These are phyloP conservation scores for Populus hybrid DNA, from an alignment of 441 rosid genomes.

Conservation along the genomic window DNA sequence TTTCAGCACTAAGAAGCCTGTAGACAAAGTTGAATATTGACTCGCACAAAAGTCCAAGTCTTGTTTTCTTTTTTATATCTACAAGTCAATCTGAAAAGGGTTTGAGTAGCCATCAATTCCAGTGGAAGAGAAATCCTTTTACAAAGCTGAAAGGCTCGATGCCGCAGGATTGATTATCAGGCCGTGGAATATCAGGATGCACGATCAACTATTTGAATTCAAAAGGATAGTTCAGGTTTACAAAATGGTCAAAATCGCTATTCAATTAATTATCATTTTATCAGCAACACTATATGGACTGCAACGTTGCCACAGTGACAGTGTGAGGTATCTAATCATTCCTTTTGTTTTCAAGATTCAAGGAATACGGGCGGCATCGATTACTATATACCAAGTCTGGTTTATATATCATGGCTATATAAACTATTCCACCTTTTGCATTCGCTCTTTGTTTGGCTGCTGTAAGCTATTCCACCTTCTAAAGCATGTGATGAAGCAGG, in stretches of 20 bases:
- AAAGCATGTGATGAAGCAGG: conserved; percentile 16
- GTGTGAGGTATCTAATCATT: neutral
- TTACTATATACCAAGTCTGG: too few relatives aligned
- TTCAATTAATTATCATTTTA: neutral
- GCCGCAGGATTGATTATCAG: neutral
- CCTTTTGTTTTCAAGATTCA: neutral
- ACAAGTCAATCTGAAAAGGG: neutral
- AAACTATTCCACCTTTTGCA: conserved; percentile 49
- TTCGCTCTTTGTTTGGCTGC: neutral
- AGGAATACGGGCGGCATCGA: neutral
- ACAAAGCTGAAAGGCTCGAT: neutral
- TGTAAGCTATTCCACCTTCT: neutral
- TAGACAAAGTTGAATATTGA: neutral
- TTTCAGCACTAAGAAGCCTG: too few relatives aligned
- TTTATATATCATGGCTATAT: conserved; percentile 19
- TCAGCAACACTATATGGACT: neutral
- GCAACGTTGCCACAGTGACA: neutral
- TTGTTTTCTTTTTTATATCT: neutral
- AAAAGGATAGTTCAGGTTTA: neutral
- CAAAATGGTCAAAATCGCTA: neutral
- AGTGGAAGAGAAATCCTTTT: neutral
- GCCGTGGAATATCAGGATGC: neutral
- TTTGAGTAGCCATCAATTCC: neutral
- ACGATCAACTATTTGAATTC: neutral
- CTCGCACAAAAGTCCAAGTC: neutral